These are phyloP conservation scores for Leishmania turanica DNA, from an alignment of 208 protist species.

Conservation along the genomic window DNA sequence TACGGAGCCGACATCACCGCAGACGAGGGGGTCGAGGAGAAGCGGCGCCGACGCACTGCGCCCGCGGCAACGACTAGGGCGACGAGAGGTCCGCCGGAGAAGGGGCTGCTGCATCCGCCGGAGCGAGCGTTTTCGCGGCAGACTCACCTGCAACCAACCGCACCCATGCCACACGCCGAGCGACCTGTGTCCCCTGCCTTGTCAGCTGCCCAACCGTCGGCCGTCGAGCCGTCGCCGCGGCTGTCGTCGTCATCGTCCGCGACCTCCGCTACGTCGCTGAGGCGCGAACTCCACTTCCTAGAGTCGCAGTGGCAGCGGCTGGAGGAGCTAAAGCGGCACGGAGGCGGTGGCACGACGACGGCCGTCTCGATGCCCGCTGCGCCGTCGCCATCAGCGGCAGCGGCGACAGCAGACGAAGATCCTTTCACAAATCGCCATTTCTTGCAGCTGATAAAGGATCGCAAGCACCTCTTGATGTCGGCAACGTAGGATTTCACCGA, in stretches of 20 bases:
- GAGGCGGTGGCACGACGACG: constrained; percentile 6
- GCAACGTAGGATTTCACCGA: not conserved
- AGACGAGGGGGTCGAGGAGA: not conserved
- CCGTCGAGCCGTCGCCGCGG: not conserved
- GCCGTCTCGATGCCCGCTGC: not conserved
- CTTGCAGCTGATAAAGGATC: constrained; percentile 30
- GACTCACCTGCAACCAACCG: constrained; percentile 3
- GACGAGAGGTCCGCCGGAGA: not conserved
- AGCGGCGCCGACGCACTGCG: not conserved
- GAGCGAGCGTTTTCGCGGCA: not conserved
- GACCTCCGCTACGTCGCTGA: constrained; percentile 29
- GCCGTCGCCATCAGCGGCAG: not conserved
- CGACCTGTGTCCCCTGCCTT: not conserved
- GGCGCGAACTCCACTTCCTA: constrained; percentile 53
- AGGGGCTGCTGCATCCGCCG: not conserved
- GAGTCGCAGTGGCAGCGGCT: constrained; percentile 81
- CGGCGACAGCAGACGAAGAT: not conserved
- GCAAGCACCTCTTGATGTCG: constrained; percentile 21
- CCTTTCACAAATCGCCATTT: constrained; percentile 16
- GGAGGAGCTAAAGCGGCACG: constrained; percentile 49
- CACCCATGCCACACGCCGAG: not conserved
- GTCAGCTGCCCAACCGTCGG: not conserved
- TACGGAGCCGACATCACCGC: not conserved
- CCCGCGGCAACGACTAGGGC: not conserved
- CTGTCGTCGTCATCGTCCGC: constrained; percentile 2